Percentiles rank a stretch among this genome's conserved stretches.
Conservation (phyloP, 1,284 basidiomycete genomes). For the Marasmius oreades region DNA sequence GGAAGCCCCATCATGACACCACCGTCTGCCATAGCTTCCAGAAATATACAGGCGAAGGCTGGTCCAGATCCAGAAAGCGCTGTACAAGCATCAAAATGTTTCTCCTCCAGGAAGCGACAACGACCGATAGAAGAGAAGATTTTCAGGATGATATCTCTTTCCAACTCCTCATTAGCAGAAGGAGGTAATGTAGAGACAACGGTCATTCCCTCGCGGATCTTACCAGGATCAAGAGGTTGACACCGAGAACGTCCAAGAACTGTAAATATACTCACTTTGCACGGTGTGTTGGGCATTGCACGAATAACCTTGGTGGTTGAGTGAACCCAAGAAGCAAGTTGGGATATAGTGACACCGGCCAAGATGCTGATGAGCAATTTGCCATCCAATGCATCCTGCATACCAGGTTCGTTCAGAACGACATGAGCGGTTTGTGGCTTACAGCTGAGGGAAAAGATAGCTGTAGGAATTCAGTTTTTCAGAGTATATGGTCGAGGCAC, state of each 20-base stretch:
- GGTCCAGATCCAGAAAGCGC: slow-evolving; percentile 96
- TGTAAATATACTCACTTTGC: slow-evolving; percentile 60
- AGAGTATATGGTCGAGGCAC: slow-evolving; percentile 20
- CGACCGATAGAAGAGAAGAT: slow-evolving; percentile 95
- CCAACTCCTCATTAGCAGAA: slow-evolving; percentile 47
- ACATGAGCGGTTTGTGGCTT: slow-evolving; percentile 88
- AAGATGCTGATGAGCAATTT: slow-evolving; percentile 97
- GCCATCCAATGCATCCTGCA: slow-evolving; percentile 80
- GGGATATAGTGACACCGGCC: slow-evolving; percentile 88
- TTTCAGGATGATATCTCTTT: slow-evolving; percentile 79
- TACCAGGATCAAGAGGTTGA: neutral
- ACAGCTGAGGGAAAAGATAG: slow-evolving; percentile 52
- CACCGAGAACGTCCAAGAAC: neutral
- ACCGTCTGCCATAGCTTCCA: slow-evolving; percentile 99
- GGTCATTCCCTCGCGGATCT: slow-evolving; percentile 99
- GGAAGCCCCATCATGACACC: slow-evolving; percentile 99
- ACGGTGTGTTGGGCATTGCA: slow-evolving; percentile 99
- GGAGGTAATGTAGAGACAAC: slow-evolving; percentile 74
- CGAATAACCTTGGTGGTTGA: slow-evolving; percentile 84
- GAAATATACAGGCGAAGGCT: slow-evolving; percentile 94
- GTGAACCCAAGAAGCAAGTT: slow-evolving; percentile 75
- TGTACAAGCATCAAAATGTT: slow-evolving; percentile 98
- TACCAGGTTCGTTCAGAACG: slow-evolving; percentile 79
- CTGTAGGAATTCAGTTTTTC: neutral
- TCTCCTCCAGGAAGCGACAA: slow-evolving; percentile 92